phyloP scores from a whole-genome alignment of 805 yeast species.

The Candida caryicola region DNA sequence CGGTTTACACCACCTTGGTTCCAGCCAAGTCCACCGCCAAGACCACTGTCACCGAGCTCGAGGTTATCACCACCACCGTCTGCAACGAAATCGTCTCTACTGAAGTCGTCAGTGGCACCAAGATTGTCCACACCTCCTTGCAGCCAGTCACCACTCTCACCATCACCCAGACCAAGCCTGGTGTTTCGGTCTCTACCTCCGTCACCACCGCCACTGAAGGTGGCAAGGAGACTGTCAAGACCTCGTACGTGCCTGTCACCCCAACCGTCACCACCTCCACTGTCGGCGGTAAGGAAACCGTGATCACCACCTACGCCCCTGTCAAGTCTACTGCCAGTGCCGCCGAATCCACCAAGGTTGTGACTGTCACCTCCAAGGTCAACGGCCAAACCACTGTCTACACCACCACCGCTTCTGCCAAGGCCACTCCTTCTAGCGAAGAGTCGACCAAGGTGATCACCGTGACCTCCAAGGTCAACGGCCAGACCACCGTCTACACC shows the following conservation, averaged over 20 bases:
- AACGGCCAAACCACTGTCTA: slow-evolving; percentile 36
- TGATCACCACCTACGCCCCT: slow-evolving; percentile 38
- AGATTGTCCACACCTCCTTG: no score
- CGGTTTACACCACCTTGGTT: slow-evolving; percentile 20
- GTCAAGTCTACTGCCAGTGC: slow-evolving; percentile 13
- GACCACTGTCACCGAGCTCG: slow-evolving; percentile 19
- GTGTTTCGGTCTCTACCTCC: slow-evolving; percentile 21
- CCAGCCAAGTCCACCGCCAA: slow-evolving; percentile 5
- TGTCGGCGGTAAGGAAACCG: slow-evolving; percentile 14
- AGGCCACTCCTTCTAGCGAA: slow-evolving; percentile 6
- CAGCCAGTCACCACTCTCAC: no score
- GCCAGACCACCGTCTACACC: slow-evolving; percentile 37
- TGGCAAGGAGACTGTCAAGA: slow-evolving; percentile 21
- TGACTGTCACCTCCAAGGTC: slow-evolving; percentile 38
- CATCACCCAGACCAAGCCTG: no score
- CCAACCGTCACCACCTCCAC: slow-evolving; percentile 28
- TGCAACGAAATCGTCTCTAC: no score
- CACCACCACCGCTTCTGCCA: slow-evolving; percentile 39
- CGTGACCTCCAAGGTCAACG: slow-evolving; percentile 36
- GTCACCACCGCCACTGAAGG: slow-evolving; percentile 24
- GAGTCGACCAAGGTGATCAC: slow-evolving; percentile 29
- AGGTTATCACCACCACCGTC: slow-evolving; percentile 7
- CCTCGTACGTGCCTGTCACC: slow-evolving; percentile 30
- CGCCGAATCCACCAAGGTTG: slow-evolving; percentile 18
- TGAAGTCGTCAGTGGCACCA: no score